Conservation (phyloP, 192 early-diverging fungal species). For the Gonapodya sp. region DNA sequence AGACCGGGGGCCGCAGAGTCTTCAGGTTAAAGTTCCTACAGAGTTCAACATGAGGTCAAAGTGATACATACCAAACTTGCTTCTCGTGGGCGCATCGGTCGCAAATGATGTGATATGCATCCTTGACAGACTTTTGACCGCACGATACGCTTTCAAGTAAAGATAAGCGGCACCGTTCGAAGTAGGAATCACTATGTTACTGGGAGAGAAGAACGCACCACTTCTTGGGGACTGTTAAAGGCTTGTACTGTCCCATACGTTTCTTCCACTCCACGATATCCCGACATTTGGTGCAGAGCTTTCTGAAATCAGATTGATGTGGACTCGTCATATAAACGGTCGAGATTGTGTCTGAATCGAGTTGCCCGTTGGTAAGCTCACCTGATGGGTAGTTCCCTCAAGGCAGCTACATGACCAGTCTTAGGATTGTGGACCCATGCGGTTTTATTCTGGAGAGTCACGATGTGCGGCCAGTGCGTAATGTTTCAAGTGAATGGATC, state of each 20-base stretch:
- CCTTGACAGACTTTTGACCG: conserved; percentile 69
- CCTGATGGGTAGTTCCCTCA: background rate
- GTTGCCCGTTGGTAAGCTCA: too few relatives aligned
- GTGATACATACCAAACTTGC: conserved; percentile 84
- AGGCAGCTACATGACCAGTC: background rate
- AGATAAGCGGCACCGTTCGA: background rate
- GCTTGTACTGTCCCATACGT: conserved; percentile 95
- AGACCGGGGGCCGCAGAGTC: too few relatives aligned
- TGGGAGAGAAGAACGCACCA: conserved; percentile 62
- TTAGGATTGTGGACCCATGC: background rate
- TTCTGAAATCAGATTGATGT: too few relatives aligned
- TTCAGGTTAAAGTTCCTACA: background rate
- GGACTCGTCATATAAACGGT: too few relatives aligned
- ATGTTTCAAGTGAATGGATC: background rate
- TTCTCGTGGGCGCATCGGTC: conserved; percentile 68
- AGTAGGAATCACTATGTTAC: too few relatives aligned
- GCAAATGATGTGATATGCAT: conserved; percentile 94
- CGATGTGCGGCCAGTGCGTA: too few relatives aligned
- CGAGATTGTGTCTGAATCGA: too few relatives aligned
- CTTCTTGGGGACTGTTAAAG: conserved; percentile 79
- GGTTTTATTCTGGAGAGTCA: background rate
- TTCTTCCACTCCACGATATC: conserved; percentile 77
- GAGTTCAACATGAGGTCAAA: background rate
- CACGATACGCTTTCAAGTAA: conserved; percentile 45
- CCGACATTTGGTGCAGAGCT: conserved; percentile 50